Evolutionary conservation across 2,329 filamentous ascomycete species (phyloP).

Genomic region (Colletotrichum chrysophilum): DNA sequence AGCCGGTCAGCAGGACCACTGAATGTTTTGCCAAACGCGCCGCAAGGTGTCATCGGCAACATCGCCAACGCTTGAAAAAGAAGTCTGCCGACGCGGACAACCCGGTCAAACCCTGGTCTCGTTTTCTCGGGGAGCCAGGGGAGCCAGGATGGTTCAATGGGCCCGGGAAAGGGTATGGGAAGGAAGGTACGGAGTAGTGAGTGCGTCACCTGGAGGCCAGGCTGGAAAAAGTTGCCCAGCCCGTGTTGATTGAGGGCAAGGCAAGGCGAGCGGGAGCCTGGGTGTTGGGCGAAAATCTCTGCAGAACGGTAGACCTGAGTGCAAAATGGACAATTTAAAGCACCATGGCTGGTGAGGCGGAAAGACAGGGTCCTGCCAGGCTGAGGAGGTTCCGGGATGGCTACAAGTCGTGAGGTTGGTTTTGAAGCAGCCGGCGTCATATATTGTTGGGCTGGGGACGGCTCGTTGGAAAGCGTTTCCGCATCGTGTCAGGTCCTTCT

Average conservation of each 20-base stretch:
- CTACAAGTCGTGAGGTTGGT: neutral
- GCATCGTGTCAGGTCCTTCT: neutral
- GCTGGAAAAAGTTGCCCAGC: neutral
- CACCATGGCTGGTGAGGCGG: constrained; percentile 2
- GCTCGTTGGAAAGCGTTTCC: neutral
- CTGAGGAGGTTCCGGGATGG: neutral
- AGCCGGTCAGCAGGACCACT: neutral
- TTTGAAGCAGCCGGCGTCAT: neutral
- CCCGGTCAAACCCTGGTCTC: neutral
- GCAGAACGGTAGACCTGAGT: neutral
- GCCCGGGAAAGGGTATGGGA: neutral
- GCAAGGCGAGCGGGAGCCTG: neutral
- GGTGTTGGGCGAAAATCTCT: neutral
- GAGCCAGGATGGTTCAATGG: neutral
- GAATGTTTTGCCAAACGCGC: neutral
- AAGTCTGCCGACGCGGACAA: neutral
- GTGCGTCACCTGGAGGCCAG: constrained; percentile 13
- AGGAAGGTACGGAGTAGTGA: neutral
- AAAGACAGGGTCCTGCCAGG: constrained; percentile 8
- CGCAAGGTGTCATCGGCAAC: neutral
- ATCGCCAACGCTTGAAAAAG: neutral
- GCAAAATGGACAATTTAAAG: constrained; percentile 15
- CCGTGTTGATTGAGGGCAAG: neutral
- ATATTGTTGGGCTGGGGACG: constrained; percentile 12
- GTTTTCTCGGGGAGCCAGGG: neutral